These are phyloP conservation scores for Lactarius trivialis DNA, from an alignment of 768 basidiomycete genomes.

Conservation along the genomic window DNA sequence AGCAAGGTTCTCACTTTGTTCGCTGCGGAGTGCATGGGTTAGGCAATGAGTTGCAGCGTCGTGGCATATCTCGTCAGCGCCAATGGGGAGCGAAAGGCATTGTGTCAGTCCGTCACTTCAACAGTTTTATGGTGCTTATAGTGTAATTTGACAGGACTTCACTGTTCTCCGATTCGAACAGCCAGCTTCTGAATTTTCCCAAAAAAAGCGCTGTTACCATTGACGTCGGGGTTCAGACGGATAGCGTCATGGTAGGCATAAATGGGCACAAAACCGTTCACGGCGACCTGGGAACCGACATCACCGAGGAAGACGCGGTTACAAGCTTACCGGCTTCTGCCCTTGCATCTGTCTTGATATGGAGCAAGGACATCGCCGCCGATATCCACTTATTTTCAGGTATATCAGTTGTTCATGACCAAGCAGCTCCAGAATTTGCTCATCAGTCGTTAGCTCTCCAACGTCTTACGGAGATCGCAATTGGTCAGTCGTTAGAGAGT, in stretches of 20 bases:
- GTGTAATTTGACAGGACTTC: conserved; percentile 35
- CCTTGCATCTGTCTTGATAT: conserved; percentile 61
- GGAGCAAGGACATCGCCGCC: conserved; percentile 69
- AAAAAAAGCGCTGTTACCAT: conserved; percentile 52
- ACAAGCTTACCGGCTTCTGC: conserved; percentile 54
- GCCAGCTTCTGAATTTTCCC: conserved; percentile 40
- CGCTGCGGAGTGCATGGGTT: conserved; percentile 59
- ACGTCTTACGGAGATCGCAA: conserved; percentile 64
- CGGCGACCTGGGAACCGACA: conserved; percentile 31
- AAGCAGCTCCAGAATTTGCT: conserved; percentile 23
- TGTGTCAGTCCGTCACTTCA: conserved; percentile 39
- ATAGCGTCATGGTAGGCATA: conserved; percentile 31
- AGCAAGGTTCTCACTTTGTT: conserved; percentile 70
- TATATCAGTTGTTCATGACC: conserved; percentile 23
- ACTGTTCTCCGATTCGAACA: conserved; percentile 42
- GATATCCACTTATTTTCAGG: conserved; percentile 65
- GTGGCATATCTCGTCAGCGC: conserved; percentile 56
- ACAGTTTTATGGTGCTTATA: neutral
- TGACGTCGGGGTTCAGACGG: conserved; percentile 61
- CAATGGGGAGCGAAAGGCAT: conserved; percentile 73
- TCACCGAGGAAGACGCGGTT: conserved; percentile 46
- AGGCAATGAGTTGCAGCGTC: conserved; percentile 58
- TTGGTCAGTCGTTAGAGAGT: conserved; percentile 35
- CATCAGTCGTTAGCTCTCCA: conserved; percentile 40
- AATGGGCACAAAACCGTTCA: conserved; percentile 28